These are phyloP conservation scores for Dryas alaskensis DNA, from an alignment of 306 rosid species.

Conservation along the genomic window DNA sequence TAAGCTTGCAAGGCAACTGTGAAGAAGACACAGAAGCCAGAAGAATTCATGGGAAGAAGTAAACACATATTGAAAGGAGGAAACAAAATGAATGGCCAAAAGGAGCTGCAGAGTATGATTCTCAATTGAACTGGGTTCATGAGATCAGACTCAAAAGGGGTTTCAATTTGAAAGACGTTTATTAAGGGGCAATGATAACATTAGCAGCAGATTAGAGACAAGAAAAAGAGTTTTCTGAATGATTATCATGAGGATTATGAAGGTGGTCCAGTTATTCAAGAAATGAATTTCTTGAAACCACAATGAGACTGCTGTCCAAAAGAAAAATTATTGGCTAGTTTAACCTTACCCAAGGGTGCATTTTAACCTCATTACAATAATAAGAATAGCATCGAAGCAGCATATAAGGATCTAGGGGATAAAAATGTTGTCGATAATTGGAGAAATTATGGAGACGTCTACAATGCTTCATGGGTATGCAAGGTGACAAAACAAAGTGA, in stretches of 20 bases:
- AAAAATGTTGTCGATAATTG: slow-evolving; percentile 30
- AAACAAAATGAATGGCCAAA: slow-evolving; percentile 69
- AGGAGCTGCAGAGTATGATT: slow-evolving; percentile 58
- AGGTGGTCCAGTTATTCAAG: slow-evolving; percentile 44
- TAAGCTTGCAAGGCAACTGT: slow-evolving; percentile 90
- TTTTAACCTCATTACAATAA: slow-evolving; percentile 34
- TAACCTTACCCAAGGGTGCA: slow-evolving; percentile 50
- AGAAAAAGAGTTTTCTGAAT: slow-evolving; percentile 37
- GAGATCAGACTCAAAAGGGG: slow-evolving; percentile 52
- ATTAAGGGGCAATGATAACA: slow-evolving; percentile 51
- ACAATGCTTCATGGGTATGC: slow-evolving; percentile 38
- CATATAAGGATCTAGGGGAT: slow-evolving; percentile 19
- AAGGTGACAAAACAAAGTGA: slow-evolving; percentile 41
- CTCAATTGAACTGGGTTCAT: slow-evolving; percentile 51
- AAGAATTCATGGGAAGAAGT: slow-evolving; percentile 94
- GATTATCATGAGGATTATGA: slow-evolving; percentile 39
- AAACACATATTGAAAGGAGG: slow-evolving; percentile 80
- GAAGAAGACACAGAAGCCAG: slow-evolving; percentile 98
- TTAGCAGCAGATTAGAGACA: slow-evolving; percentile 46
- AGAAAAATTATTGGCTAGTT: slow-evolving; percentile 42
- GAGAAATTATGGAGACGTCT: slow-evolving; percentile 33
- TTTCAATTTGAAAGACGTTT: slow-evolving; percentile 42
- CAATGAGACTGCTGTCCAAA: slow-evolving; percentile 37
- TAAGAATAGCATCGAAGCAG: slow-evolving; percentile 43
- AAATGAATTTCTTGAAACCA: slow-evolving; percentile 44